Percentiles rank a stretch among this genome's conserved stretches.
These are phyloP conservation scores for Cucurbita pepo DNA, from an alignment of 306 rosid genomes.

Conservation along the genomic window DNA sequence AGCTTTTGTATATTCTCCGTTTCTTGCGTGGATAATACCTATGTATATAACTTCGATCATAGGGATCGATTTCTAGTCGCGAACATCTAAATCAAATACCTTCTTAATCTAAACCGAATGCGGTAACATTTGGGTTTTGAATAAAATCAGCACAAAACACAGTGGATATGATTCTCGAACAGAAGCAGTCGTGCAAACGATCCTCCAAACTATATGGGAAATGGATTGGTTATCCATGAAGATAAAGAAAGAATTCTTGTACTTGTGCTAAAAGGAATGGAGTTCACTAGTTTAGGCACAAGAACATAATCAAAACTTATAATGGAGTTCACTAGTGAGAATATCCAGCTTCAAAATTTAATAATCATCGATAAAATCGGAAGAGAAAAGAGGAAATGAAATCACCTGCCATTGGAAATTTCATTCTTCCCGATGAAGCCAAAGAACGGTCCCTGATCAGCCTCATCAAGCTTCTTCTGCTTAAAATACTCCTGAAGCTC, in stretches of 20 bases:
- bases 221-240: not conserved
- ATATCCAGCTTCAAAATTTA: not conserved
- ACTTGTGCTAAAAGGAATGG: not conserved
- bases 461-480: constrained; percentile 77
- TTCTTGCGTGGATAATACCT: no score
- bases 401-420: constrained; percentile 74
- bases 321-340: not conserved
- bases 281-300: not conserved
- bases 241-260: not conserved
- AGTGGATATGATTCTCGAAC: not conserved
- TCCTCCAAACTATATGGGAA: not conserved
- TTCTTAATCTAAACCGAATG: not conserved
- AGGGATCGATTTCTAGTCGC: no score
- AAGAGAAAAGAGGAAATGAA: not conserved
- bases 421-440: constrained; percentile 86
- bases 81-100: no score
- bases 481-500: constrained; percentile 84
- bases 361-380: not conserved
- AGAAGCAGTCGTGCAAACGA: not conserved
- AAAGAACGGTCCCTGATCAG: constrained; percentile 63
- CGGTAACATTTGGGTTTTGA: not conserved
- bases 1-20: no score
- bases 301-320: not conserved
- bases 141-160: not conserved
- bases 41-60: no score